phyloP scores from a whole-genome alignment of 805 yeast species.

The Candida andamanensis region DNA sequence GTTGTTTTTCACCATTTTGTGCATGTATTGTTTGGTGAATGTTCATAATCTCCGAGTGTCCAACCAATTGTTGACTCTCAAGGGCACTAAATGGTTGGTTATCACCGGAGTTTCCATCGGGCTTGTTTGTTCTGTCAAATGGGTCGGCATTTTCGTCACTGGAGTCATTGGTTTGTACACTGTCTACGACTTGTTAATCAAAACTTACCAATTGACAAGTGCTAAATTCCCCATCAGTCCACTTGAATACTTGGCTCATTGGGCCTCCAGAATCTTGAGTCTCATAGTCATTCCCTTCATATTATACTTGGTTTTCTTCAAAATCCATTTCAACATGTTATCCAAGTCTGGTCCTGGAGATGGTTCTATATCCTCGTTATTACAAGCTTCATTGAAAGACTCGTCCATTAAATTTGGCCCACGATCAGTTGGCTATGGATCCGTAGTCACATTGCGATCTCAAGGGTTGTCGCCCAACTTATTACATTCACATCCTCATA shows the following conservation, averaged over 20 bases:
- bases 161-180: constrained; percentile 56
- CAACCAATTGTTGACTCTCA: constrained; percentile 29
- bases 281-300: constrained; percentile 68
- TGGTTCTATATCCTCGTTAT: constrained; percentile 80
- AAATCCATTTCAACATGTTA: constrained; percentile 71
- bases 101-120: constrained; percentile 68
- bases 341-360: constrained; percentile 89
- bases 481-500: constrained; percentile 82
- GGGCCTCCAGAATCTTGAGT: constrained; percentile 62
- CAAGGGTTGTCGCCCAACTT: constrained; percentile 71
- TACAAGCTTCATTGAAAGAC: constrained; percentile 80
- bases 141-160: constrained; percentile 78
- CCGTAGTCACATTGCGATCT: constrained; percentile 58
- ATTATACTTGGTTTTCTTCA: constrained; percentile 70
- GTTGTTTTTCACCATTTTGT: constrained; percentile 69
- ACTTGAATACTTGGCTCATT: constrained; percentile 50
- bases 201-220: constrained; percentile 31
- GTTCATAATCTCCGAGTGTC: constrained; percentile 43
- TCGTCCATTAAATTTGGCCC: constrained; percentile 65
- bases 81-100: constrained; percentile 52
- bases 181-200: constrained; percentile 46
- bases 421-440: constrained; percentile 57
- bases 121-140: constrained; percentile 78
- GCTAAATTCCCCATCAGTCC: constrained; percentile 11
- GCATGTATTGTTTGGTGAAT: constrained; percentile 35